Base-by-base conservation (phyloP, 2,329 filamentous ascomycete species). In the Cladophialophora chaetospira region DNA sequence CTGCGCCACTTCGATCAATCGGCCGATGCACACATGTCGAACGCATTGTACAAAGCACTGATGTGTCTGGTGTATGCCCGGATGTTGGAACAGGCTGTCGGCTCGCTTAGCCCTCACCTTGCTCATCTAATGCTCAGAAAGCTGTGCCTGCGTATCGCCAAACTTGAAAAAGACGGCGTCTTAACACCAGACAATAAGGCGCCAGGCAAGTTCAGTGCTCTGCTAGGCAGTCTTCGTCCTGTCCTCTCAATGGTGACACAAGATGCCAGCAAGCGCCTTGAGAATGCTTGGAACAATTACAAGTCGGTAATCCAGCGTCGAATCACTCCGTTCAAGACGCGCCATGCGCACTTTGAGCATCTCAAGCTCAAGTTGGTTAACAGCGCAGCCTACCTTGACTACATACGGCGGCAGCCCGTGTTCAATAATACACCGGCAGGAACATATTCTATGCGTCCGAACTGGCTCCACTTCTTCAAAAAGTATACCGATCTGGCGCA, bases 21-120 rank as follows among this genome's bases (percentile, higher is more conserved):
- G 0, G 62, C 79, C 1, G 77, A 77, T 1, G 60, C 66, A 1
- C 68, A 77, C 1, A 23, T 66, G 0, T 82, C 82, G 1, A 72
- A 74, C 2, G 59, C 77, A 0, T 72, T 75, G 28, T 88, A 85
- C 73, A 88, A 88, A 60, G 73, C 80, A 11, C 61, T 87, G 6
- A 75, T 86, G n/a, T 78, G 74, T 44, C 52, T 73, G 2, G 43
- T 84, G 0, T 62, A 86, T 2, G 68, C 77, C 0, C 61, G 72
- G 0, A 69, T 87, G 1, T 68, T 86, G 1, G 63, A 72, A 0
- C 77, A 81, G 17, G 68, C 56, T 3, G 56, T 66, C 8, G 44
- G 55, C 15, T 49, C 38, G 1, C 65, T 73, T 21, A 54, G 59
- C 29, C 66, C 71, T 0, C 77, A 82, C 8, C 55, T 69, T 2